Conservation (phyloP, 2,329 filamentous ascomycete genomes). For the Sporothrix pallida region DNA sequence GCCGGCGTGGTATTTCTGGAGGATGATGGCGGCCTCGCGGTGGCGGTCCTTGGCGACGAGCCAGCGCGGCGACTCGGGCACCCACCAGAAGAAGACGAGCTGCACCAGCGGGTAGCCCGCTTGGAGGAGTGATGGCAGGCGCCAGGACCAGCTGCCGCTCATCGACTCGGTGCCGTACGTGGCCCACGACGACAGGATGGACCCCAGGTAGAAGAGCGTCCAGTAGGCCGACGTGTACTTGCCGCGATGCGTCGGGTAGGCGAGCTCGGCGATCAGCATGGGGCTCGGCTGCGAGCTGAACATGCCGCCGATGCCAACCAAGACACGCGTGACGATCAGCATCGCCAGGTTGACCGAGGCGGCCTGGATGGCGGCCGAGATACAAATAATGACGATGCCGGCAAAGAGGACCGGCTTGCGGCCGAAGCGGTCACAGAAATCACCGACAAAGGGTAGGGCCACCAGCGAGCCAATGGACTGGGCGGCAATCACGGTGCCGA, state of each 20-base stretch:
- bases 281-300: constrained; percentile 56
- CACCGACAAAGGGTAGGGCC: constrained; percentile 54
- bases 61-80: constrained; percentile 27
- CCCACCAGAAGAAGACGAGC: constrained; percentile 26
- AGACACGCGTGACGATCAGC: constrained; percentile 56
- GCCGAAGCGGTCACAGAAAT: constrained; percentile 58
- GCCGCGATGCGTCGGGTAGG: constrained; percentile 34
- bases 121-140: constrained; percentile 63
- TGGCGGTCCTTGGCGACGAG: constrained; percentile 36
- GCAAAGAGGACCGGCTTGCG: constrained; percentile 48
- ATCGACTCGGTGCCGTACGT: constrained; percentile 53
- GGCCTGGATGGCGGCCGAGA: constrained; percentile 47
- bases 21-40: constrained; percentile 37
- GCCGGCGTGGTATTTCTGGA: constrained; percentile 48
- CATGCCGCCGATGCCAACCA: constrained; percentile 58
- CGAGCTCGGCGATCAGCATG: constrained; percentile 34
- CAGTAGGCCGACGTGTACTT: constrained; percentile 30
- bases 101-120: constrained; percentile 44
- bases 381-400: neutral
- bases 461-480: constrained; percentile 45
- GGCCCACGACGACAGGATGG: constrained; percentile 45
- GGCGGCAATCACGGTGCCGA: constrained; percentile 43
- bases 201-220: constrained; percentile 40
- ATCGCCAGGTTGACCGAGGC: constrained; percentile 49
- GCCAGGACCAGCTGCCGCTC: constrained; percentile 57